phyloP scores from a whole-genome alignment of 176 grass and related monocot species.

The Stipa capillata region DNA sequence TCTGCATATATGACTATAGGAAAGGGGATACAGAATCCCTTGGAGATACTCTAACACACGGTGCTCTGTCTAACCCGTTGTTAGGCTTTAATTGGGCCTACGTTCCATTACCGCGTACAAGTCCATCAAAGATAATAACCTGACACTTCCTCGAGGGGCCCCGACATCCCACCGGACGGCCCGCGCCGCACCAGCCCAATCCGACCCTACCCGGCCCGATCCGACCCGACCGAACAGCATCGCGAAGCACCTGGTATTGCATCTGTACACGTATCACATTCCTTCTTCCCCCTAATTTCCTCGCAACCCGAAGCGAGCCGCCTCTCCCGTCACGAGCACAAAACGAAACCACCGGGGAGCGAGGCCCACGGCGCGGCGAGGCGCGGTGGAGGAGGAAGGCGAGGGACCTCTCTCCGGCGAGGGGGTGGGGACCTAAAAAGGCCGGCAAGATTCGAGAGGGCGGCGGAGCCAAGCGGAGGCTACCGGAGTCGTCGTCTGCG shows the following conservation, averaged over 20 bases:
- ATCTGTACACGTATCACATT: background rate
- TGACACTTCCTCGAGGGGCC: background rate
- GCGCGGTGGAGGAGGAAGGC: background rate
- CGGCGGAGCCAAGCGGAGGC: slow-evolving; percentile 30
- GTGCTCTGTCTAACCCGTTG: too few species aligned
- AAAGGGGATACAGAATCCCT: too few species aligned
- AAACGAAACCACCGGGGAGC: background rate
- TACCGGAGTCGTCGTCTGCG: slow-evolving; percentile 8
- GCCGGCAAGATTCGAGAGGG: slow-evolving; percentile 44
- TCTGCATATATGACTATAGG: too few species aligned
- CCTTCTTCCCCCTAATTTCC: slow-evolving; percentile 4
- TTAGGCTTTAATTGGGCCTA: background rate
- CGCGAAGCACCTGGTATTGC: background rate
- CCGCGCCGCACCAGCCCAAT: background rate
- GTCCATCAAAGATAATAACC: background rate
- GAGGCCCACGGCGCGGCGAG: background rate
- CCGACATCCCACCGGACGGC: background rate
- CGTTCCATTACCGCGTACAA: background rate
- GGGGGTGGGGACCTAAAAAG: background rate
- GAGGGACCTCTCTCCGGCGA: background rate
- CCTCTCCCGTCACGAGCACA: background rate
- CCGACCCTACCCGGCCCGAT: too few species aligned
- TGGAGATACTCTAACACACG: too few species aligned
- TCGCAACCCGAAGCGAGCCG: background rate
- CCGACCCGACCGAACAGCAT: background rate